Conservation (phyloP, 2,329 filamentous ascomycete species). For the Xylaria sp. region DNA sequence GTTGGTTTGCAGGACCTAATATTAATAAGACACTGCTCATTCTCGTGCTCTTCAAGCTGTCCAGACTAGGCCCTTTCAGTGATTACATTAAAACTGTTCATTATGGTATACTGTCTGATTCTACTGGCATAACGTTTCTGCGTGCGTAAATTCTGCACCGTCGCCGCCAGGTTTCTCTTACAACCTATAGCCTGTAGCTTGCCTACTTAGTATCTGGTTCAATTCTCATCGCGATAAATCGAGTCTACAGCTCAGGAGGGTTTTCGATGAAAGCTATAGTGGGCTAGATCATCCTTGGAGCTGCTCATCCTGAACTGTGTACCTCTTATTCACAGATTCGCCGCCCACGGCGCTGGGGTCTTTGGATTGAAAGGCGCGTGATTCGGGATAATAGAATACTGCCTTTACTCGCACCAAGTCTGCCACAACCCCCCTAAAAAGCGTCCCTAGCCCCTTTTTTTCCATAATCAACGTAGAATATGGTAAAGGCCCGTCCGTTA, state of each 20-base stretch:
- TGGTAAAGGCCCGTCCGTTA: conserved; percentile 16
- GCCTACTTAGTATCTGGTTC: too few species aligned
- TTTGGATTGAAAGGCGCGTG: not conserved
- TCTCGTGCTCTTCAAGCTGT: conserved; percentile 14
- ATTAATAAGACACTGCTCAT: conserved; percentile 46
- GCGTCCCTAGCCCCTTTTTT: too few species aligned
- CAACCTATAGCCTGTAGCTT: not conserved
- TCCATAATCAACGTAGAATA: not conserved
- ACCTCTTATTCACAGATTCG: conserved; percentile 6
- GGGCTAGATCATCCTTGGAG: not conserved
- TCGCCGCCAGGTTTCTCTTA: not conserved
- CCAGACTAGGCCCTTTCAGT: not conserved
- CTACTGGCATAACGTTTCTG: not conserved
- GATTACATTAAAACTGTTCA: not conserved
- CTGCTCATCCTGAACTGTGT: not conserved
- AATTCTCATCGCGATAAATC: too few species aligned
- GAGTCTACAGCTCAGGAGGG: not conserved
- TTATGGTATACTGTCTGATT: not conserved
- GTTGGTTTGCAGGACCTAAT: conserved; percentile 46
- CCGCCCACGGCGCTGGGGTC: not conserved
- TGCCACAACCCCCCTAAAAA: too few species aligned
- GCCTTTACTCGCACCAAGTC: not conserved
- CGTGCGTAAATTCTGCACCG: not conserved
- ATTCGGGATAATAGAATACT: conserved; percentile 2
- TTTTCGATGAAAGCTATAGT: not conserved